Base-by-base conservation (phyloP, 140 eudicot genomes). In the Senecio squalidus region DNA sequence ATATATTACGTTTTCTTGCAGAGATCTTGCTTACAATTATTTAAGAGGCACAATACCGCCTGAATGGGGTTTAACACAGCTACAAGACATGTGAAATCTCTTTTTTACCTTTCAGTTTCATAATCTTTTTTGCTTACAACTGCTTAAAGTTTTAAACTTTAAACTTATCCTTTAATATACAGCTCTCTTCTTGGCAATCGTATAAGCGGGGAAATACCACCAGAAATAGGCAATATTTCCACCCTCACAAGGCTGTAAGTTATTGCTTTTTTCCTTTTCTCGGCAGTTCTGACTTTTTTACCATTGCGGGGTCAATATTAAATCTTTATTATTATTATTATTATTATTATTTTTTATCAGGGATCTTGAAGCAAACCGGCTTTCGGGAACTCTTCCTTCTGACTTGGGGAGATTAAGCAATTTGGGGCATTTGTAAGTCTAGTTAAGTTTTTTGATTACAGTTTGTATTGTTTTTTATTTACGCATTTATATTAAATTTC, bases 151-250 rank as follows among this genome's bases (percentile, higher is more conserved):
- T 54, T 30, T n/a, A 56, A 71, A 26, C 51, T 55, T 45, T 18
- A 25, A 27, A 5, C 43, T 6, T 55, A 20, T 30, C 9, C n/a
- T 30, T 62, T 46, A 48, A 17, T 28, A 3, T 79, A 73, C 94
- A 86, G 98, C 55, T 76, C 94, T 60, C 73, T 91, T 57, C 88
- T 83, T 67, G 98, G 69, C n/a, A 91, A 91, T 50, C 83, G 86
- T 23, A 58, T 91, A 72, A 62, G 82, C 0, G 98, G 98, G 13
- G 62, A 33, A 82, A 83, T 91, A 49, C 98, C 96, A 43, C 74
- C 39, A 52, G 84, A 64, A 62, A 43, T 91, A 60, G 86, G 79
- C 68, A 91, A 86, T 48, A 72, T 86, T 34, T 80, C 74, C 56
- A 83, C 80, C 44, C 95, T 91, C 58, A 80, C 80, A 51, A 78